Base-by-base conservation (phyloP, 441 rosid genomes). In the Gossypium lobatum region DNA sequence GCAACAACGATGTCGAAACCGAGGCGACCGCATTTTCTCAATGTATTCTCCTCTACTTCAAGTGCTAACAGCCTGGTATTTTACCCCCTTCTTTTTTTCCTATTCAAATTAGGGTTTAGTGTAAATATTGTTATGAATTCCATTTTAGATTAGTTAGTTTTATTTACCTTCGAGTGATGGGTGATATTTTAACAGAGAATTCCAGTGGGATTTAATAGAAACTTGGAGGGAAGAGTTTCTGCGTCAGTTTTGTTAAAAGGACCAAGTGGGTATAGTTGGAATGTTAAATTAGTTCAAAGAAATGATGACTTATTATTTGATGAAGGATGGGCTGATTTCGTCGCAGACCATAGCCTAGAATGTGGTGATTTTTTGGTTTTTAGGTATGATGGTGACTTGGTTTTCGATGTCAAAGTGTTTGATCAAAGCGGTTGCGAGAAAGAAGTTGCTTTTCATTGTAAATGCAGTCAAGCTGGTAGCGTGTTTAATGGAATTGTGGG, bases 241-340 rank as follows among this genome's bases (percentile, higher is more conserved):
- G 90, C 86, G 26, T 70, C 78, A 17, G 86, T 74, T 73, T 78
- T 83, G 21, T 77, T 88, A 70, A 62, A 73, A 55, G 88, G 91
- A 50, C 93, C 91, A 6, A 87, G 93, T 59, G 86, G 89, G 78
- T 75, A 81, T 70, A 42, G 75, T 28, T 87, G 93, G 89, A 74
- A 74, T 23, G 83, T 80, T 66, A 77, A 80, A 39, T 77, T 87
- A 75, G 66, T 71, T 75, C 74, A 79, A 64, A 75, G 70, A 61
- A 53, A 78, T 72, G 82, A 18, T 54, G 80, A 72, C 54, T 37
- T 84, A 46, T 81, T 77, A 68, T 79, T 88, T 14, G 78, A 71
- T 68, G 58, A 73, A 70, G 90, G 88, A 25, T 85, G 88, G 91
- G 69, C 80, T 7, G 75, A 71, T 9, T 85, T 85, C 76, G 81